Base-by-base conservation (phyloP, 2,329 filamentous ascomycete genomes). In the Fusarium fujikuroi region DNA sequence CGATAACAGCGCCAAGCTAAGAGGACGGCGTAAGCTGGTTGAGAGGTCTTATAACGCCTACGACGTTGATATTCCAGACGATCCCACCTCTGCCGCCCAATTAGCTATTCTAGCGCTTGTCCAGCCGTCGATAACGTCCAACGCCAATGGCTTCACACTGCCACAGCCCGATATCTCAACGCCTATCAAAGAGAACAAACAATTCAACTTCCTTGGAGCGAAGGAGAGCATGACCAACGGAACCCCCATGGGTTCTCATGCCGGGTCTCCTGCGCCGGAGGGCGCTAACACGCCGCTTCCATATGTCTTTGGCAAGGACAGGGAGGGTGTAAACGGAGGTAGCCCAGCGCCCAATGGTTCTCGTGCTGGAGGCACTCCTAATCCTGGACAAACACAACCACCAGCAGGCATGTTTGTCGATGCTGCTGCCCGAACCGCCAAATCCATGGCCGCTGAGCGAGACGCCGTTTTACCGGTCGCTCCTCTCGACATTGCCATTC, bases 11-110 rank as follows among this genome's bases (percentile, higher is more conserved):
- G 84, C 88, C 40, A 99, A 99, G 84, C 88, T 98, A 16, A 85
- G 87, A 25, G 92, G 93, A 46, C 91, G 95, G 56, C 90, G 94
- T 73, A 95, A 92, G 78, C 86, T 98, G 28, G 90, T 98, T 37
- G 92, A 94, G 62, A 92, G 93, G 42, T 98, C 95, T 1, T 95
- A 95, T 77, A 97, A 99, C 80, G 91, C 97, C 18, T 99, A 99
- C 81, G 96, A 98, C 70, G 91, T 92, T 34, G 92, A 95, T 37
- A 81, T 88, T 18, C 94, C 95, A 2, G 97, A 98, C 80, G 96
- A 99, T 79, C 96, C 96, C 2, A 85, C 91, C 3, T 97, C 96
- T 0, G 87, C 91, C 14, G 95, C 96, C 9, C 96, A 99, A 82
- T 85, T 94, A 14, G 92, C 86, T 28, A 88, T 92, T 42, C 80